Conservation (phyloP, 495 filamentous ascomycete genomes). For the Penicillium paradoxum region DNA sequence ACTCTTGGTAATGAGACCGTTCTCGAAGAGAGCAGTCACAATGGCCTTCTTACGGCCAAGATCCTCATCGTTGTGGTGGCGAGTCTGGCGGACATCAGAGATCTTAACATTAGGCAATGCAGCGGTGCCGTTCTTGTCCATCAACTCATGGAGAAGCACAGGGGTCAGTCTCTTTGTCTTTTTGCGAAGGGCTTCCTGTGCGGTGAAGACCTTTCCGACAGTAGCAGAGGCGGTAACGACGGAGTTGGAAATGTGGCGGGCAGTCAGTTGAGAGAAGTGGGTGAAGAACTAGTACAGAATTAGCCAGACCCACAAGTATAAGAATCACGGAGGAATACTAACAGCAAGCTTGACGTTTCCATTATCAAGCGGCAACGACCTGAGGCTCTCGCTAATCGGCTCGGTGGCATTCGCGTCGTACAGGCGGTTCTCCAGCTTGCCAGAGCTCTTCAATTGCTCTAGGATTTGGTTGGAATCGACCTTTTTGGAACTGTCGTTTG, state of each 20-base stretch:
- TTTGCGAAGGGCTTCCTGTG: slow-evolving; percentile 27
- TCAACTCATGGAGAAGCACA: slow-evolving; percentile 27
- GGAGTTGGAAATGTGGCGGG: slow-evolving; percentile 65
- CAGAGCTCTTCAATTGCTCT: background rate
- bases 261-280: slow-evolving; percentile 71
- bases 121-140: slow-evolving; percentile 35
- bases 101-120: slow-evolving; percentile 68
- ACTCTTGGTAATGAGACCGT: slow-evolving; percentile 42
- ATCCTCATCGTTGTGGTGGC: slow-evolving; percentile 65
- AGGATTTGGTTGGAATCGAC: too few species aligned
- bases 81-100: slow-evolving; percentile 52
- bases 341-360: slow-evolving; percentile 67
- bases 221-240: slow-evolving; percentile 50
- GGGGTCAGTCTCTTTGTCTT: slow-evolving; percentile 19
- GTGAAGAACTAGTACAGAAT: slow-evolving; percentile 58
- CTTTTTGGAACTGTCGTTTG: background rate
- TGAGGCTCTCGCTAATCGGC: slow-evolving; percentile 17
- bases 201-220: slow-evolving; percentile 42
- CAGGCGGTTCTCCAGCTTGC: background rate
- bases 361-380: slow-evolving; percentile 49
- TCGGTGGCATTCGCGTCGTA: slow-evolving; percentile 12
- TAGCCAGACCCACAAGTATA: slow-evolving; percentile 4
- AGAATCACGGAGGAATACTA: slow-evolving; percentile 29
- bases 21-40: slow-evolving; percentile 60
- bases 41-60: slow-evolving; percentile 84